Percentiles rank a stretch among this genome's conserved stretches.
Evolutionary conservation across 1,284 basidiomycete species (phyloP).

Genomic region (Vanrija sp.): DNA sequence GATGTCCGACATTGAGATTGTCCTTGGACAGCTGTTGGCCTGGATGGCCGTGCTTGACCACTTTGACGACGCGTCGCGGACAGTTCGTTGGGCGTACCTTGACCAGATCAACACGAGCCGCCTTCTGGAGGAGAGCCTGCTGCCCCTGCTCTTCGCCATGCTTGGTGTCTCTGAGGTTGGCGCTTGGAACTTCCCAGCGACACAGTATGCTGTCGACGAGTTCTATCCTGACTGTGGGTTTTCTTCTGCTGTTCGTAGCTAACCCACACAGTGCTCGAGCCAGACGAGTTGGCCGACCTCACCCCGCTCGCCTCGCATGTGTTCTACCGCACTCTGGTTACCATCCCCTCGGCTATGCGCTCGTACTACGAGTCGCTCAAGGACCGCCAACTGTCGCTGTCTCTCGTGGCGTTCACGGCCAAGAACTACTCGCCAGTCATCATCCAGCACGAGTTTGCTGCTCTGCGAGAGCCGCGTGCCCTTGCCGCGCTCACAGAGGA

Average conservation of each 20-base stretch:
- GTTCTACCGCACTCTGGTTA: constrained; percentile 77
- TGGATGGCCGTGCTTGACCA: constrained; percentile 90
- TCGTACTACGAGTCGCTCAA: constrained; percentile 82
- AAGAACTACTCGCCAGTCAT: constrained; percentile 88
- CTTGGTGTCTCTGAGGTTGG: constrained; percentile 54
- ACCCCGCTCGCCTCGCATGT: constrained; percentile 76
- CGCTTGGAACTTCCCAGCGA: constrained; percentile 49
- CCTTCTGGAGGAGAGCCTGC: constrained; percentile 62
- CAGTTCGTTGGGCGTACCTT: constrained; percentile 60
- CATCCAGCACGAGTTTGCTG: constrained; percentile 74
- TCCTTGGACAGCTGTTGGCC: constrained; percentile 59
- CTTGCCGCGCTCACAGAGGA: constrained; percentile 71
- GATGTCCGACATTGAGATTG: constrained; percentile 42
- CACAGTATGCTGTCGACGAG: constrained; percentile 79
- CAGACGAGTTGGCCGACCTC: constrained; percentile 56
- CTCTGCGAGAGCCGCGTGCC: constrained; percentile 64
- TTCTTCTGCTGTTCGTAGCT: background rate
- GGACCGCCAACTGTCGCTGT: constrained; percentile 76
- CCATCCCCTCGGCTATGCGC: constrained; percentile 76
- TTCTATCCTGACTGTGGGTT: constrained; percentile 57
- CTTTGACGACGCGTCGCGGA: constrained; percentile 65
- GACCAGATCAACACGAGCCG: constrained; percentile 73
- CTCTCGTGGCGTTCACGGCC: constrained; percentile 74
- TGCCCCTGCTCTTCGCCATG: constrained; percentile 70
- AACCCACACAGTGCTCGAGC: constrained; percentile 55